Conservation (phyloP, 495 filamentous ascomycete species). For the Aspergillus heteromorphus region DNA sequence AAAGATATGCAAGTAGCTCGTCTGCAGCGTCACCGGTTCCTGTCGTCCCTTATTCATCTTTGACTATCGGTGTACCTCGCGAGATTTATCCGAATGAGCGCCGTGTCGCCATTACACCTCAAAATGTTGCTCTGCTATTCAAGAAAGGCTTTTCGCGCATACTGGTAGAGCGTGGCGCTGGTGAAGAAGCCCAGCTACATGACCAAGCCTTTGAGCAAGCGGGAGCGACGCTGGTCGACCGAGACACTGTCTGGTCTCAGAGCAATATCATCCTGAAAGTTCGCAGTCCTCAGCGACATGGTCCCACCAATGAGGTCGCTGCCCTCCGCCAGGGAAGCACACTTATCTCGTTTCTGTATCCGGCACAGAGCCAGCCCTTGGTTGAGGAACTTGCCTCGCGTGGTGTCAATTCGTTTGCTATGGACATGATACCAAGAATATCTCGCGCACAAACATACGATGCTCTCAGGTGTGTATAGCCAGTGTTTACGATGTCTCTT, state of each 20-base stretch:
- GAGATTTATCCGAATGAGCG: constrained; percentile 68
- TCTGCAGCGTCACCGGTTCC: constrained; percentile 47
- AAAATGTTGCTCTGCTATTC: constrained; percentile 67
- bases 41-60: constrained; percentile 57
- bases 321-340: constrained; percentile 57
- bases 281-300: constrained; percentile 55
- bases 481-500: background rate
- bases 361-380: constrained; percentile 61
- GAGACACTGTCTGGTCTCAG: constrained; percentile 55
- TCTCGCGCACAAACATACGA: constrained; percentile 79
- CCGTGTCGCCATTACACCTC: constrained; percentile 73
- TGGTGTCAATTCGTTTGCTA: constrained; percentile 66
- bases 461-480: constrained; percentile 47
- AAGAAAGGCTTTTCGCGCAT: constrained; percentile 76
- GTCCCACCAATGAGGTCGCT: constrained; percentile 52
- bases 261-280: constrained; percentile 77
- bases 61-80: constrained; percentile 66
- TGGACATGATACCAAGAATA: constrained; percentile 81
- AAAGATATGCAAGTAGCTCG: constrained; percentile 22
- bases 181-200: constrained; percentile 64
- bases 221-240: constrained; percentile 65
- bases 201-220: constrained; percentile 67
- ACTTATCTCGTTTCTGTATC: constrained; percentile 70
- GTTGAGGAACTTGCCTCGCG: constrained; percentile 62
- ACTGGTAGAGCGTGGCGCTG: constrained; percentile 68